Base-by-base conservation (phyloP, 139 green algal genomes). In the Chlorella sp. region DNA sequence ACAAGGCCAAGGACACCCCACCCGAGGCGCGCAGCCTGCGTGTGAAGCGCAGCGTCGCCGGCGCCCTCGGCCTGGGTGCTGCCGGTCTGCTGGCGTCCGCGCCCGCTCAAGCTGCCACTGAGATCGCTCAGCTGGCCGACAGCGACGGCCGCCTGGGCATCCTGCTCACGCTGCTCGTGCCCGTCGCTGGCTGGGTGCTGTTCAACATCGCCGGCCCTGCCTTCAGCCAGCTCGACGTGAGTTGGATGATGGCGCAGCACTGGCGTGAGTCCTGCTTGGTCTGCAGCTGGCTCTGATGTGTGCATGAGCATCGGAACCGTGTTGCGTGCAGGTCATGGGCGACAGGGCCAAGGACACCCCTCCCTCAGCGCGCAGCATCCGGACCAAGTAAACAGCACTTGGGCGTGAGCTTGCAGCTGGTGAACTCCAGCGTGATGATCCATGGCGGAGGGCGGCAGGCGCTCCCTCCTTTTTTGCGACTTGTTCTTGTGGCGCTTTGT, bases 61-160 rank as follows among this genome's bases (percentile, higher is more conserved):
- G 66, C 23, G 74, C 74, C 22, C 36, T 79, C 23, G 74, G 76
- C 49, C 70, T 85, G 73, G 85, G 80, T 51, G 81, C 86, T 34
- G 73, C 70, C 24, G 76, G 84, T 26, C 71, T 82, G 24, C 65
- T 77, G 62, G 66, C 91, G 69, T 50, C 83, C 30, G 81, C 42
- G 10, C 42, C 42, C 23, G 74, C 74, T 32, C 69, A 80, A 49
- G 74, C 74, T 20, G 68, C 74, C 5, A 80, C 74, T 31, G 86
- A 96, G 79, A 42, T 94, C 23, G 75, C 77, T 6, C 76, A 89
- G 61, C 73, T 95, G 29, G 90, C 90, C 26, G 81, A 70, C 42
- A 66, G 75, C 49, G 81, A 91, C 82, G 81, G 83, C 87, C 78
- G 89, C 55, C 31, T 84, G 0, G 70, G 67, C 35, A 79, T 75